Percentiles rank a stretch among this genome's conserved stretches.
These are phyloP conservation scores for Hyphodiscus sp. DNA, from an alignment of 2,329 filamentous ascomycete genomes.

Conservation along the genomic window DNA sequence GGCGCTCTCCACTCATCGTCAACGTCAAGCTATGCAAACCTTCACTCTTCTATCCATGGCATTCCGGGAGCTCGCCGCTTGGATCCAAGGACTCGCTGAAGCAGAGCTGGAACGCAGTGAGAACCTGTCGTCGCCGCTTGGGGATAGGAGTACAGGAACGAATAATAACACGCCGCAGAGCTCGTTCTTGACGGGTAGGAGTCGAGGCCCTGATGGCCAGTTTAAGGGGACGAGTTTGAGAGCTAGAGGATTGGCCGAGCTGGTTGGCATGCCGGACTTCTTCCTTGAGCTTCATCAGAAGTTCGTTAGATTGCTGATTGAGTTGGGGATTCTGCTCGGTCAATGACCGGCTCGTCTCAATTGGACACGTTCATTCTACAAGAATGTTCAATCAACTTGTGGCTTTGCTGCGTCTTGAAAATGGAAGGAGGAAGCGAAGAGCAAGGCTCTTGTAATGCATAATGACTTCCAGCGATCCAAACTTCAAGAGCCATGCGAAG, in stretches of 20 bases:
- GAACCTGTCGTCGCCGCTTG: constrained; percentile 3
- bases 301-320: constrained; percentile 57
- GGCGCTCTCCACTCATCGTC: constrained; percentile 58
- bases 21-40: constrained; percentile 58
- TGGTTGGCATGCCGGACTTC: constrained; percentile 61
- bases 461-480: background rate
- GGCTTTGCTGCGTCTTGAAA: background rate
- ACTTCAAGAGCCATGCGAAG: background rate
- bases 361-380: background rate
- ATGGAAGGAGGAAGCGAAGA: background rate
- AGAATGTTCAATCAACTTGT: background rate
- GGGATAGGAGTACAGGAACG: constrained; percentile 3
- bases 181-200: constrained; percentile 24
- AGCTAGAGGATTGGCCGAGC: constrained; percentile 56
- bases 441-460: background rate
- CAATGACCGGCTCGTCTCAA: background rate
- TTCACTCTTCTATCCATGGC: constrained; percentile 56
- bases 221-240: constrained; percentile 45
- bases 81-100: constrained; percentile 61
- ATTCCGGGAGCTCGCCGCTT: constrained; percentile 57
- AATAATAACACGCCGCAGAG: constrained; percentile 17
- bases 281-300: constrained; percentile 60
- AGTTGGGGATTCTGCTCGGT: constrained; percentile 28
- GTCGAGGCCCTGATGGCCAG: constrained; percentile 21
- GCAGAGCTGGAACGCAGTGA: constrained; percentile 47